Conservation (phyloP, 495 filamentous ascomycete genomes). For the Tuber brumale region DNA sequence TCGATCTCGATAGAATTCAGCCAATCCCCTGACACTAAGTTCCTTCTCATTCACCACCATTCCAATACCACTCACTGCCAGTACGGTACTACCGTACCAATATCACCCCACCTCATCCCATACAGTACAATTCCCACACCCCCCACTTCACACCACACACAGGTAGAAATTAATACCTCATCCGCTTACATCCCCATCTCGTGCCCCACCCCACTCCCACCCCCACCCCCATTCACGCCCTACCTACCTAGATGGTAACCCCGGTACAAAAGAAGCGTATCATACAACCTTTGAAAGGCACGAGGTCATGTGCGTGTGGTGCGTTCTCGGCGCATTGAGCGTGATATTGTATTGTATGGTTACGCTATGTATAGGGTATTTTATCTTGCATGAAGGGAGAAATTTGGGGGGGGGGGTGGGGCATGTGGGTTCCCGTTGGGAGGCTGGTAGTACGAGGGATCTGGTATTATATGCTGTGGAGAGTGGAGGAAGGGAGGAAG, state of each 20-base stretch:
- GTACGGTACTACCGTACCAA: not conserved
- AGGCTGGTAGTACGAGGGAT: not conserved
- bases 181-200: not conserved
- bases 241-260: not conserved
- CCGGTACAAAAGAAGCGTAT: not conserved
- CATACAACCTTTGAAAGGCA: not conserved
- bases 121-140: not conserved
- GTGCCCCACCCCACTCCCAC: not conserved
- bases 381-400: not conserved
- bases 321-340: not conserved
- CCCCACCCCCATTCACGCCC: not conserved
- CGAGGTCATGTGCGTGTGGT: not conserved
- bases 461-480: not conserved
- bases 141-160: not conserved
- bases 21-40: not conserved
- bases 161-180: slow-evolving; percentile 2
- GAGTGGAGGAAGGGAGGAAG: not conserved
- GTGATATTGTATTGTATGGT: not conserved
- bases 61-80: not conserved
- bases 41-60: not conserved
- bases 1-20: not conserved
- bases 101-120: not conserved
- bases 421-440: not conserved
- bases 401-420: not conserved
- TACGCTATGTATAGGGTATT: not conserved